A percentile compares a stretch with the other conserved stretches of the same genome.
phyloP scores from a whole-genome alignment of 768 basidiomycete genomes.

The Tylopilus vinaceipallidus region DNA sequence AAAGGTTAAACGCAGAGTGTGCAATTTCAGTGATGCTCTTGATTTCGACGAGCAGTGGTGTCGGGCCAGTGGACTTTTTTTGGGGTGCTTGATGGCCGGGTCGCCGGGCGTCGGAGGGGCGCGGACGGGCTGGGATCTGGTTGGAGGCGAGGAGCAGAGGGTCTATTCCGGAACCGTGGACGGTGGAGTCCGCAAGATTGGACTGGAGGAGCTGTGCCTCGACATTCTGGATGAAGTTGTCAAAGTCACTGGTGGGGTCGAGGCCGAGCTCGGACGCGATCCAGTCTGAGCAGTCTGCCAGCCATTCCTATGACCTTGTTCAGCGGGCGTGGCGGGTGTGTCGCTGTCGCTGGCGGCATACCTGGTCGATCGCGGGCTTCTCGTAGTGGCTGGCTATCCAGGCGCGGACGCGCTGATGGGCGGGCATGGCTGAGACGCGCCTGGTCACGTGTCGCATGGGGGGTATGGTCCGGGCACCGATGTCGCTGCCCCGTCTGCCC shows the following conservation, averaged over 20 bases:
- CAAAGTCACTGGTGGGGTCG: conserved; percentile 46
- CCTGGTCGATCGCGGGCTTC: conserved; percentile 62
- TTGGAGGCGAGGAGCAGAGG: conserved; percentile 18
- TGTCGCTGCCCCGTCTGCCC: conserved; percentile 67
- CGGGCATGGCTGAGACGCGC: conserved; percentile 19
- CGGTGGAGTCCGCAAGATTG: conserved; percentile 69
- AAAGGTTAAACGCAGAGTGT: conserved; percentile 75
- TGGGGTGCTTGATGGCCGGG: conserved; percentile 2
- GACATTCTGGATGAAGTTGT: conserved; percentile 52
- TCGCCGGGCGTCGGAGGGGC: background rate
- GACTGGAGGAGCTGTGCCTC: conserved; percentile 71
- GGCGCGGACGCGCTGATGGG: conserved; percentile 35
- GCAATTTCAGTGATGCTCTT: conserved; percentile 80
- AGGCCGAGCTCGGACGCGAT: conserved; percentile 47
- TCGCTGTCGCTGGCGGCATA: conserved; percentile 24
- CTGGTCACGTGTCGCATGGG: conserved; percentile 8
- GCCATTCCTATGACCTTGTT: conserved; percentile 59
- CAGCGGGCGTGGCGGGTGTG: background rate
- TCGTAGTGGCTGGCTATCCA: conserved; percentile 59
- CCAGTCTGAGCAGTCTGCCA: conserved; percentile 70
- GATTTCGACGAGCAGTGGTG: conserved; percentile 73
- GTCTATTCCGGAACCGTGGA: conserved; percentile 62
- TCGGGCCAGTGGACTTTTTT: conserved; percentile 31
- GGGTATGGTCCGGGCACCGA: conserved; percentile 18
- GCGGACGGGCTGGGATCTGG: conserved; percentile 8